phyloP scores from a whole-genome alignment of 306 rosid genomes.

The Lagenaria siceraria region DNA sequence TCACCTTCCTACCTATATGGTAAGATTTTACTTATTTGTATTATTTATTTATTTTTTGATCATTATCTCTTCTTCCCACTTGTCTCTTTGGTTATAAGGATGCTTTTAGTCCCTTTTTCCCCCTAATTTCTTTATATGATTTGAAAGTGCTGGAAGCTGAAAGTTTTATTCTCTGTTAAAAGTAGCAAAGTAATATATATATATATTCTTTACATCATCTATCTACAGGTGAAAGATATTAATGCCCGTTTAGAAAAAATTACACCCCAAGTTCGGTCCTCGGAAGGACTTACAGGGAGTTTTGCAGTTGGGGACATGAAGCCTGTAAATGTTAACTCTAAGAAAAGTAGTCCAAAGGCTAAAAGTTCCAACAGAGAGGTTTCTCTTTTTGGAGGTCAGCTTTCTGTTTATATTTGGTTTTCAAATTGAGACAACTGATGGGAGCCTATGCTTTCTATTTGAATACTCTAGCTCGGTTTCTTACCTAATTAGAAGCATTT shows the following conservation, averaged over 20 bases:
- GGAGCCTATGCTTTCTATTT: neutral
- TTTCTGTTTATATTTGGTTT: neutral
- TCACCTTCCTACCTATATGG: slow-evolving; percentile 79
- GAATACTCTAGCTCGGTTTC: no score
- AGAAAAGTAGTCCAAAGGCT: slow-evolving; percentile 90
- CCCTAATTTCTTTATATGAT: neutral
- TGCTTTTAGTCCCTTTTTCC: neutral
- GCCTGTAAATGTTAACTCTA: slow-evolving; percentile 40
- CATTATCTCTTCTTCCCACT: neutral
- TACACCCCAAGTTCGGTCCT: slow-evolving; percentile 62
- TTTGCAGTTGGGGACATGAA: slow-evolving; percentile 59
- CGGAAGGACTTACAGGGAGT: slow-evolving; percentile 55
- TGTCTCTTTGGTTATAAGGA: neutral
- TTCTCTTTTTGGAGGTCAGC: slow-evolving; percentile 83
- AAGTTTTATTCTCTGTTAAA: neutral
- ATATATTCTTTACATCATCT: neutral
- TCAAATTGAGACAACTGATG: neutral
- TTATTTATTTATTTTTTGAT: no score
- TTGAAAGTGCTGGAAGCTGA: neutral
- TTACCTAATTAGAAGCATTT: neutral
- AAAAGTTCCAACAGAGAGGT: slow-evolving; percentile 69
- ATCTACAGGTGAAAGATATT: slow-evolving; percentile 78
- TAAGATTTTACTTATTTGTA: slow-evolving; percentile 12
- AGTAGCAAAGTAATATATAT: neutral
- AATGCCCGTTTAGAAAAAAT: slow-evolving; percentile 93